phyloP scores from a whole-genome alignment of 371 early-diverging fungal genomes.

The Mycotypha africana region DNA sequence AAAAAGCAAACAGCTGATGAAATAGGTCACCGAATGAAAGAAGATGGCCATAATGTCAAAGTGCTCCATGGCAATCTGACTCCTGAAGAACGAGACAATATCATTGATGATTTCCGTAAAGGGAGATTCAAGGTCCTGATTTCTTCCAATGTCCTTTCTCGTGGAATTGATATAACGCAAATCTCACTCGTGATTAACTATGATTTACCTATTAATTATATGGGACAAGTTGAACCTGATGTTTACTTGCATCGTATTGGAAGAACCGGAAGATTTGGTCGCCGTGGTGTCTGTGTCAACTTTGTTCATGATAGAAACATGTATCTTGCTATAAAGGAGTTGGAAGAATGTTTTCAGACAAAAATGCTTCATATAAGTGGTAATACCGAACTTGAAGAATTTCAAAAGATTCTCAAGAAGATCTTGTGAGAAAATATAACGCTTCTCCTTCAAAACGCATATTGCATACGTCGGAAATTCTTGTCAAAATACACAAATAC shows the following conservation, averaged over 20 bases:
- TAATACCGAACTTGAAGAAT: too few relatives aligned
- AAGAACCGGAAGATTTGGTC: conserved; percentile 96
- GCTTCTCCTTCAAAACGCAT: too few relatives aligned
- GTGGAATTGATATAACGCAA: conserved; percentile 92
- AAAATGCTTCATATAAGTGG: too few relatives aligned
- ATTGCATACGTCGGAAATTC: too few relatives aligned
- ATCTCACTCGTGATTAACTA: conserved; percentile 29
- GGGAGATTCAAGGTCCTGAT: conserved; percentile 92
- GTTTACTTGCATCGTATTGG: conserved; percentile 99
- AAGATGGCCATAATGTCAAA: conserved; percentile 79
- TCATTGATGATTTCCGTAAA: conserved; percentile 86
- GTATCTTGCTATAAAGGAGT: background rate
- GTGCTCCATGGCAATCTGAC: conserved; percentile 83
- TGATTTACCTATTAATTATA: conserved; percentile 36
- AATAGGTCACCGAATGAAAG: conserved; percentile 65
- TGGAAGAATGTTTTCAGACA: background rate
- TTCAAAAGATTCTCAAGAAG: too few relatives aligned
- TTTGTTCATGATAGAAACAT: background rate
- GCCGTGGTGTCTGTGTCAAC: conserved; percentile 25
- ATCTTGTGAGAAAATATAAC: too few relatives aligned
- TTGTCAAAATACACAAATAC: too few relatives aligned
- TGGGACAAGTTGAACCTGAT: conserved; percentile 72
- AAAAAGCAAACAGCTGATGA: conserved; percentile 76
- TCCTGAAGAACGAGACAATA: conserved; percentile 79
- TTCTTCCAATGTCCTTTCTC: conserved; percentile 93